Evolutionary conservation across 805 yeast genomes (phyloP).

Genomic region (Tanozyma kutaoensis): DNA sequence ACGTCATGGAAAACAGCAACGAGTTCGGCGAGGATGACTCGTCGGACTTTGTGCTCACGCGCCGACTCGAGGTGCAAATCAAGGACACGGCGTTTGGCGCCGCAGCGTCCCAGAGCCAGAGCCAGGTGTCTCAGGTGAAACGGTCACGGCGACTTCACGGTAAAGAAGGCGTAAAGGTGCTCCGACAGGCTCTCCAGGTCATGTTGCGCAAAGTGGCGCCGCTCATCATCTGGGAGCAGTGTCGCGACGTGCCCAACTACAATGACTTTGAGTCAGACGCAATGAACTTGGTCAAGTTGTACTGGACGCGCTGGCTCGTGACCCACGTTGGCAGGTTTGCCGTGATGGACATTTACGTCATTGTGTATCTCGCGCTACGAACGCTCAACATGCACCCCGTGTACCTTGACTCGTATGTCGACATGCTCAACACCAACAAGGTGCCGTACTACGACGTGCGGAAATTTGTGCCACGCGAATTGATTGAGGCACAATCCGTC

Average conservation of each 20-base stretch:
- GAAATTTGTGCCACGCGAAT: conserved; percentile 22
- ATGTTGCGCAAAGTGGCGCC: conserved; percentile 29
- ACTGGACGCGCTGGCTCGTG: conserved; percentile 16
- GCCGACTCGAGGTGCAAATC: conserved; percentile 37
- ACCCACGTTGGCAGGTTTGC: conserved; percentile 5
- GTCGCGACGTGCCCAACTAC: conserved; percentile 2
- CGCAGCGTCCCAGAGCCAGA: conserved; percentile 1
- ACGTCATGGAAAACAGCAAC: conserved; percentile 67
- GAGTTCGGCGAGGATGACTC: conserved; percentile 81
- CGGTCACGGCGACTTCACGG: conserved; percentile 27
- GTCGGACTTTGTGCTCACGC: conserved; percentile 35
- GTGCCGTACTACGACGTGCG: conserved; percentile 36
- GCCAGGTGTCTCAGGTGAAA: not conserved
- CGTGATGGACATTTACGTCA: conserved; percentile 17
- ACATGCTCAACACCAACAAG: conserved; percentile 24
- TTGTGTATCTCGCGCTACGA: conserved; percentile 39
- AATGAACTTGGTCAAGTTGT: conserved; percentile 12
- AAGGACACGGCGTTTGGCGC: conserved; percentile 13
- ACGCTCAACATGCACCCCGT: conserved; percentile 34
- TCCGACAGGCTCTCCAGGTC: conserved; percentile 33
- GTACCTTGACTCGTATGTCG: conserved; percentile 33
- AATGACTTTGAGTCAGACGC: conserved; percentile 4
- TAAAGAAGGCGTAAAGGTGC: conserved; percentile 27
- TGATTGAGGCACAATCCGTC: conserved; percentile 21
- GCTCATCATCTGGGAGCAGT: conserved; percentile 4